phyloP scores from a whole-genome alignment of 2,329 filamentous ascomycete genomes.

The Hypomyces rosellus region DNA sequence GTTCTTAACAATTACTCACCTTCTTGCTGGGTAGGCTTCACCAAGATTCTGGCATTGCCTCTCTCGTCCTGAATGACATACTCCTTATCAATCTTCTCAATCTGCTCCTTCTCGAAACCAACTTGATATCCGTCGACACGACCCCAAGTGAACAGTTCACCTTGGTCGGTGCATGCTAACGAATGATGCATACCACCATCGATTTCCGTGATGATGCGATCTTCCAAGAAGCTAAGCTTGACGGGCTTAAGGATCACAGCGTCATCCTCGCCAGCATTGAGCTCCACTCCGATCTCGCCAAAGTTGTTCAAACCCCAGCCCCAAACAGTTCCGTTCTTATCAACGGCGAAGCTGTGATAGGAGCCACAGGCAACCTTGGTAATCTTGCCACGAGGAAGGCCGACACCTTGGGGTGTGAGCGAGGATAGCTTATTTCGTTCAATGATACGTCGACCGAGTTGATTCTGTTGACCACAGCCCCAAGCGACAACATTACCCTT shows the following conservation, averaged over 20 bases:
- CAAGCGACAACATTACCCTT: constrained; percentile 62
- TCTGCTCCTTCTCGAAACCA: constrained; percentile 50
- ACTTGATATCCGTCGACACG: constrained; percentile 47
- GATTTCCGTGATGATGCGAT: constrained; percentile 59
- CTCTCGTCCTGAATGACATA: constrained; percentile 57
- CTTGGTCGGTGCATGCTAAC: constrained; percentile 51
- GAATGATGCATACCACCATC: constrained; percentile 72
- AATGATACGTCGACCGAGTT: constrained; percentile 54
- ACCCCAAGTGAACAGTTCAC: constrained; percentile 55
- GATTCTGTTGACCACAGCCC: constrained; percentile 65
- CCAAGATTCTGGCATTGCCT: constrained; percentile 59
- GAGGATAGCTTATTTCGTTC: constrained; percentile 57
- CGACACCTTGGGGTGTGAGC: constrained; percentile 54
- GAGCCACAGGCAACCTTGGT: constrained; percentile 54
- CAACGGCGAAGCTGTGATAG: constrained; percentile 78
- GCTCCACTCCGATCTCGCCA: constrained; percentile 64
- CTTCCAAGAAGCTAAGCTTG: constrained; percentile 57
- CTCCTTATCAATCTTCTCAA: constrained; percentile 37
- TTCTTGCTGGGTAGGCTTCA: constrained; percentile 32
- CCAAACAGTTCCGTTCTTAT: constrained; percentile 63
- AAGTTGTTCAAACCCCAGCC: constrained; percentile 86
- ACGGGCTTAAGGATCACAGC: constrained; percentile 68
- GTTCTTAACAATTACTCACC: constrained; percentile 30
- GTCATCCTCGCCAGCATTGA: constrained; percentile 46
- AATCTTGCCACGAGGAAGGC: constrained; percentile 53